Base-by-base conservation (phyloP, 257 asterid genomes). In the Leptodermis oblonga region DNA sequence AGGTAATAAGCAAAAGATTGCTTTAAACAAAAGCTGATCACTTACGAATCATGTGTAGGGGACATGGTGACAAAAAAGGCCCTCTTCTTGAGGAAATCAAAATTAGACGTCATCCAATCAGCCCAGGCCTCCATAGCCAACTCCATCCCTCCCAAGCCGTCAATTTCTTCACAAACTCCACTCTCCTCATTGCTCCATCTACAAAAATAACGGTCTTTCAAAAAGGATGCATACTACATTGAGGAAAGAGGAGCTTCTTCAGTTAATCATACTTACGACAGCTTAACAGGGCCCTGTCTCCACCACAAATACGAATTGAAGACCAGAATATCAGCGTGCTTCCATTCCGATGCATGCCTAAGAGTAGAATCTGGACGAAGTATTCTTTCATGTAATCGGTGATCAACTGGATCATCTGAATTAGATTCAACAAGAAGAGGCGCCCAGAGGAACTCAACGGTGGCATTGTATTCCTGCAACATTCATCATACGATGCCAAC, bases 391-490 rank as follows among this genome's bases (percentile, higher is more conserved):
- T 76, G 77, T 75, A 84, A 62, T 70, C 96, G 86, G 74, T 94
- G 99, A 60, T 88, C 94, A 65, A 94, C 90, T 13, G 97, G 86
- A 26, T 91, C 88, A 36, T 94, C 99, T 10, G 92, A 84, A 78
- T 94, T 94, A 4, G 99, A 94, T 75, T 91, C 99, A 2, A 91
- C 95, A 39, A 94, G 93, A 78, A 94, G 93, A 17, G 97, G 99
- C 1, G 96, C 95, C 97, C 99, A 94, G 2, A 94, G 89, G 72
- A 91, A 94, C 79, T 94, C 99, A 51, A 91, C 68, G 1, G 86
- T 87, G 31, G 99, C 97, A 74, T 94, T 94, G 65, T 87, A 94
- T 68, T 82, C 87, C 97, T 94, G 81, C 31, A 63, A 20, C 67
- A 37, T 22, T 69, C 68, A 36, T 22, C 67, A 62, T 14, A 71